Evolutionary conservation across 1,139 yeast genomes (phyloP).

Genomic region (Saccharomyces hybrid): DNA sequence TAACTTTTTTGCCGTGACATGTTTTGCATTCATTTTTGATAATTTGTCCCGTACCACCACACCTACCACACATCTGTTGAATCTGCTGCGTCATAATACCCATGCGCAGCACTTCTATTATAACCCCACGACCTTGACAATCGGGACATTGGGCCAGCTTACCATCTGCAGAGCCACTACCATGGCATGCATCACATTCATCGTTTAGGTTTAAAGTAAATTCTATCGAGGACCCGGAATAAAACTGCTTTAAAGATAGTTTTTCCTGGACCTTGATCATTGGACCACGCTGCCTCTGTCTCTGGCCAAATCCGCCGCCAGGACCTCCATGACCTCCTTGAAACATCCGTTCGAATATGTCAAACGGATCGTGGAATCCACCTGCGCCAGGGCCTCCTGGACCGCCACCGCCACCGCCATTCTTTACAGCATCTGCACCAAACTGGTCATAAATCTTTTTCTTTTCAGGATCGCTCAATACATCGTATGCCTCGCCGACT

Average conservation of each 20-base stretch:
- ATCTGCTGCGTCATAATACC: constrained; percentile 89
- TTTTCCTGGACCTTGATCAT: constrained; percentile 52
- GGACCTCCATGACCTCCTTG: constrained; percentile 48
- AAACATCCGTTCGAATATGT: constrained; percentile 60
- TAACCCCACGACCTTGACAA: constrained; percentile 72
- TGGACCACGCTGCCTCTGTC: constrained; percentile 54
- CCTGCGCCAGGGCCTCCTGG: constrained; percentile 22
- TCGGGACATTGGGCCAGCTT: constrained; percentile 51
- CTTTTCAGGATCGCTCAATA: constrained; percentile 68
- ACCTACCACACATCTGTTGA: constrained; percentile 68
- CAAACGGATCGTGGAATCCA: constrained; percentile 53
- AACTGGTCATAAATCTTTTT: constrained; percentile 64
- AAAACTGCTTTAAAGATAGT: constrained; percentile 58
- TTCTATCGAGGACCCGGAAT: constrained; percentile 55
- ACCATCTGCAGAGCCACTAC: constrained; percentile 81
- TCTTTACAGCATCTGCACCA: constrained; percentile 75
- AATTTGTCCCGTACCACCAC: constrained; percentile 69
- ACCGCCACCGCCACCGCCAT: constrained; percentile 40
- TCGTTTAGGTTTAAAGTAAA: constrained; percentile 66
- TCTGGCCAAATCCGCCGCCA: constrained; percentile 36
- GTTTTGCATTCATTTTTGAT: constrained; percentile 56
- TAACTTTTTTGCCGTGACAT: constrained; percentile 68
- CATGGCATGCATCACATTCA: constrained; percentile 68
- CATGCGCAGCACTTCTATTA: constrained; percentile 61
- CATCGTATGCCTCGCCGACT: constrained; percentile 91